phyloP scores from a whole-genome alignment of 2,329 filamentous ascomycete species.

The Sphaerostilbella broomeana region DNA sequence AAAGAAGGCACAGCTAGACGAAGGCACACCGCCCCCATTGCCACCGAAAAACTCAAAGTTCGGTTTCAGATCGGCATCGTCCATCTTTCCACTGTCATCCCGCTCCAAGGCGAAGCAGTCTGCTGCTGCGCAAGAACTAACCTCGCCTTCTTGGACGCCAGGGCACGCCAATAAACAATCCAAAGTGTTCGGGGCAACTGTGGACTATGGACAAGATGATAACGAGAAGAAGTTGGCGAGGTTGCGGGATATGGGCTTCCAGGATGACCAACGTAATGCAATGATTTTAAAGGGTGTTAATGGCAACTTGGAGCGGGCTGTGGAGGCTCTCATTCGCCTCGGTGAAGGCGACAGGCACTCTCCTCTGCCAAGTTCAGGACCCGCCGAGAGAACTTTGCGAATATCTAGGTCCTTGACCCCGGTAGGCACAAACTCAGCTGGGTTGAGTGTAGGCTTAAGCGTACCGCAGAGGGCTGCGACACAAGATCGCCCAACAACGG shows the following conservation, averaged over 20 bases:
- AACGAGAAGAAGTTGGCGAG: conserved; percentile 70
- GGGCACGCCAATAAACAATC: conserved; percentile 57
- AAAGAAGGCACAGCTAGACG: conserved; percentile 47
- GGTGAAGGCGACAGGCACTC: conserved; percentile 59
- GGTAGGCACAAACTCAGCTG: conserved; percentile 32
- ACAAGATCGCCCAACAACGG: conserved; percentile 32
- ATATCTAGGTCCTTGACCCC: conserved; percentile 49
- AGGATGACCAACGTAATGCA: conserved; percentile 72
- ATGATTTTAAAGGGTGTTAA: conserved; percentile 75
- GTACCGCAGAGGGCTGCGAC: conserved; percentile 23
- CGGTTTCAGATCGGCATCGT: conserved; percentile 54
- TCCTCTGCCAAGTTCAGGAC: conserved; percentile 30
- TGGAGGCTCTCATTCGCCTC: conserved; percentile 76
- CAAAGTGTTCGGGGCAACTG: conserved; percentile 60
- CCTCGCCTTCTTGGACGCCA: conserved; percentile 30
- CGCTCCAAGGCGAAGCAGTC: conserved; percentile 43
- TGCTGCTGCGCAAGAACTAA: conserved; percentile 19
- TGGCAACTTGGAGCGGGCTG: conserved; percentile 77
- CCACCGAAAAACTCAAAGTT: conserved; percentile 59
- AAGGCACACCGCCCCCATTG: conserved; percentile 52
- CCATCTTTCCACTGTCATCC: conserved; percentile 58
- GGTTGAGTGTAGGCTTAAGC: conserved; percentile 28
- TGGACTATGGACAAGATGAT: conserved; percentile 50
- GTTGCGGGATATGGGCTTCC: conserved; percentile 87
- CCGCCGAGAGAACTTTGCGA: conserved; percentile 42